Base-by-base conservation (phyloP, 345 rosid genomes). In the Limnanthes douglasii region DNA sequence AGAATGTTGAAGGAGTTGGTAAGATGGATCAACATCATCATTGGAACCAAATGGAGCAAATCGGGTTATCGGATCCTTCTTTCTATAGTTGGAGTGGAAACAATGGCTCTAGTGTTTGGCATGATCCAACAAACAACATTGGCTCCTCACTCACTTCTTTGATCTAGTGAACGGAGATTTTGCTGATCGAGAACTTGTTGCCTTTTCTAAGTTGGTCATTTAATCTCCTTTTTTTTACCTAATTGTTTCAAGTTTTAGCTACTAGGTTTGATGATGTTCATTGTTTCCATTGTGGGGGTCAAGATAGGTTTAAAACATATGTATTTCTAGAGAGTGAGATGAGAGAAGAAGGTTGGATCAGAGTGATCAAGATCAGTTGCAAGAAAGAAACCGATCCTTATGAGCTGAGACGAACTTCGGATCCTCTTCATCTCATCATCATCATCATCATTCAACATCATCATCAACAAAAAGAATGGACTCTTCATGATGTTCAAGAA, bases 311-410 rank as follows among this genome's bases (percentile, higher is more conserved):
- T n/a, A n/a, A n/a, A n/a, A n/a, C n/a, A n/a, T n/a, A 24, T 48
- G 12, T 56, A 25, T 26, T 49, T 33, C 13, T 30, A 11, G 21
- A 10, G 16, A 8, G 22, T 54, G 64, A 51, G 68, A 69, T 52
- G 73, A 65, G 65, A 66, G 71, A 65, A 68, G 79, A 51, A 42
- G 62, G 26, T 60, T 59, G 92, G 95, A 83, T 83, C 92, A 73
- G 95, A 75, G 80, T 29, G 86, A 63, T 78, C 80, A 68, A 69
- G 75, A 72, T 71, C 2, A 64, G 84, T 68, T 23, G 84, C 75
- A 66, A 56, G 31, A 57, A 43, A 42, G 53, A 4, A 4, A 1
- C 7, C 8, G 15, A 68, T 55, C 58, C 73, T 76, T 49, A 19
- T 6, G 36, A 39, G 51, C 60, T 62, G 64, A 59, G 36, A 51